Conservation (phyloP, 2,329 filamentous ascomycete genomes). For the Diaporthe helianthi region DNA sequence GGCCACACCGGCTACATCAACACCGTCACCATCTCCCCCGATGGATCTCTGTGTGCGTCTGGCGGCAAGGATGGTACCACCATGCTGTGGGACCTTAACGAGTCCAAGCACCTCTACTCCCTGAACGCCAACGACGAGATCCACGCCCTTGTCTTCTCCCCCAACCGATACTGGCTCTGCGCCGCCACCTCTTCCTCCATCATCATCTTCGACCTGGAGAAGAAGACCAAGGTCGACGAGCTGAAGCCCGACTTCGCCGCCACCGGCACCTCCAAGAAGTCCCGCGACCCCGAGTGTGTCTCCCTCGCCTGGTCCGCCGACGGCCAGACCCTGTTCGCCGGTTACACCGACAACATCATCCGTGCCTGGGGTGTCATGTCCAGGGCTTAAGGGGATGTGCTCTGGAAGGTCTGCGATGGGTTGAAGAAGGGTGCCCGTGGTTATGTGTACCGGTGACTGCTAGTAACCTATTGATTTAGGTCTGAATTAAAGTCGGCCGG, state of each 20-base stretch:
- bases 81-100: conserved; percentile 99
- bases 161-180: conserved; percentile 99
- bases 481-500: conserved; percentile 24
- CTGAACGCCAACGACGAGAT: conserved; percentile 99
- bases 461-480: conserved; percentile 32
- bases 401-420: conserved; percentile 20
- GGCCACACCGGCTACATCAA: conserved; percentile 99
- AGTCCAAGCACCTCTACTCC: conserved; percentile 99
- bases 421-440: conserved; percentile 15
- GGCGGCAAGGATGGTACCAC: conserved; percentile 99
- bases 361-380: conserved; percentile 98
- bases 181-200: conserved; percentile 96
- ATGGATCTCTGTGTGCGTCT: conserved; percentile 98
- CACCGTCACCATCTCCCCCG: conserved; percentile 99
- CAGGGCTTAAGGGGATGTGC: conserved; percentile 69
- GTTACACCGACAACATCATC: conserved; percentile 99
- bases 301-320: conserved; percentile 97
- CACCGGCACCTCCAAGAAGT: conserved; percentile 86
- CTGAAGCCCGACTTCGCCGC: conserved; percentile 97
- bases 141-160: conserved; percentile 99
- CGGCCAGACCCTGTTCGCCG: conserved; percentile 98
- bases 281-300: conserved; percentile 97
- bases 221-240: conserved; percentile 99
- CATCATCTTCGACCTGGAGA: conserved; percentile 99
- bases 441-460: conserved; percentile 36